Conservation (phyloP, 352 stramenopile genomes). For the Phytophthora agathidicida region DNA sequence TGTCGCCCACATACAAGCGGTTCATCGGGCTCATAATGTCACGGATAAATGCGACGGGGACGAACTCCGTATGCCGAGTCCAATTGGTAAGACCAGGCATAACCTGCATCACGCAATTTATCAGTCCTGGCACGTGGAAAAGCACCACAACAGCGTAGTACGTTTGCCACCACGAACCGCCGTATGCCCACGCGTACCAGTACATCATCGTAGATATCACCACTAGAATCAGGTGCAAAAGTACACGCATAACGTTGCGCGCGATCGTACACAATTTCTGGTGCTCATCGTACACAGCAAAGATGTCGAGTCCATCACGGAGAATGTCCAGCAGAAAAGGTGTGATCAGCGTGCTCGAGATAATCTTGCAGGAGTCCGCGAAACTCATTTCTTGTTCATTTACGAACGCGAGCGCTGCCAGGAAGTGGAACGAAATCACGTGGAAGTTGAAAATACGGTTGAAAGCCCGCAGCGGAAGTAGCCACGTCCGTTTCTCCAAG, state of each 20-base stretch:
- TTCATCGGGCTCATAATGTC: slow-evolving; percentile 95
- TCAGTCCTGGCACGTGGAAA: slow-evolving; percentile 71
- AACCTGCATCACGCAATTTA: slow-evolving; percentile 83
- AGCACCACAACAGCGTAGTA: slow-evolving; percentile 65
- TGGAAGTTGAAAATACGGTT: slow-evolving; percentile 98
- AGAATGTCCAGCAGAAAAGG: slow-evolving; percentile 89
- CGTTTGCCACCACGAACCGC: slow-evolving; percentile 59
- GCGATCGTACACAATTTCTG: slow-evolving; percentile 66
- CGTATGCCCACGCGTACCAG: slow-evolving; percentile 79
- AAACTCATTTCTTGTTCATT: slow-evolving; percentile 92
- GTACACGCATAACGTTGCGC: slow-evolving; percentile 88
- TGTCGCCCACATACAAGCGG: slow-evolving; percentile 96
- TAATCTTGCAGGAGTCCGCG: slow-evolving; percentile 79
- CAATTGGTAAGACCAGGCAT: slow-evolving; percentile 82
- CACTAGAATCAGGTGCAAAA: slow-evolving; percentile 67
- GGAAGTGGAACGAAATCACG: slow-evolving; percentile 96
- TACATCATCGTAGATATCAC: slow-evolving; percentile 78
- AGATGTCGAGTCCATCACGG: slow-evolving; percentile 94
- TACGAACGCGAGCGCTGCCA: slow-evolving; percentile 92
- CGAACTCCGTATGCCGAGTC: slow-evolving; percentile 73
- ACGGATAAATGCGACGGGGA: slow-evolving; percentile 67
- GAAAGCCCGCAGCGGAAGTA: slow-evolving; percentile 95
- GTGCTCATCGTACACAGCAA: slow-evolving; percentile 67
- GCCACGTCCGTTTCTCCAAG: slow-evolving; percentile 97
- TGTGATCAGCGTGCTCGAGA: slow-evolving; percentile 94